A percentile compares a stretch with the other conserved stretches of the same genome.
These are phyloP conservation scores for Suillus luteus DNA, from an alignment of 768 basidiomycete genomes.

Conservation along the genomic window DNA sequence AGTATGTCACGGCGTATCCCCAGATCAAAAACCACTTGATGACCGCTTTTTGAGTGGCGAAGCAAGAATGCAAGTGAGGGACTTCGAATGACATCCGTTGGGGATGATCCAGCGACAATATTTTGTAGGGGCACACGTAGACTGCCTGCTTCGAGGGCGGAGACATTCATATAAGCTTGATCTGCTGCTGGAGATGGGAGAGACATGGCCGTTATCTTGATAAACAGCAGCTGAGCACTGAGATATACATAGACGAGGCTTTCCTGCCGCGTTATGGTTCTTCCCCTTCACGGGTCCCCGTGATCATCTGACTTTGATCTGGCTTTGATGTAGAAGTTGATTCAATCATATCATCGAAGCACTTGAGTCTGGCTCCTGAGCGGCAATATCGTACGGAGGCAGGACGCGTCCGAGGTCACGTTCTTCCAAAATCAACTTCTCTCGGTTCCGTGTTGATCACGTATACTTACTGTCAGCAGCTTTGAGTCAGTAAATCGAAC, in stretches of 20 bases:
- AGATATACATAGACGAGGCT: not conserved
- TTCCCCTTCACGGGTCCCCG: not conserved
- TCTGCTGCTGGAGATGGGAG: conserved; percentile 42
- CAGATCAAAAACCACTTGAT: conserved; percentile 56
- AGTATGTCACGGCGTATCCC: conserved; percentile 52
- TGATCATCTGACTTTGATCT: too few relatives aligned
- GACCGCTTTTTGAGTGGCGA: conserved; percentile 43
- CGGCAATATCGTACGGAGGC: not conserved
- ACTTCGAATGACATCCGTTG: conserved; percentile 29
- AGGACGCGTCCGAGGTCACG: not conserved
- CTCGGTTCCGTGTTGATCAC: not conserved
- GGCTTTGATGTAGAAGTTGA: too few relatives aligned
- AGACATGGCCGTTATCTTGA: conserved; percentile 5
- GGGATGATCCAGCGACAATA: conserved; percentile 39
- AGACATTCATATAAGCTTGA: conserved; percentile 56
- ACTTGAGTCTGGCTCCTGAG: not conserved
- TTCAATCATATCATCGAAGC: too few relatives aligned
- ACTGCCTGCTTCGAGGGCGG: conserved; percentile 55
- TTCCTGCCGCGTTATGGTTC: not conserved
- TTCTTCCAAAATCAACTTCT: not conserved
- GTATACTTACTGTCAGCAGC: not conserved
- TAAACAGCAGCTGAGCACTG: not conserved
- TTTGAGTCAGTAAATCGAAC: not conserved
- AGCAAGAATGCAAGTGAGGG: conserved; percentile 58
- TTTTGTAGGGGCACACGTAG: conserved; percentile 41